Conservation (phyloP, 176 grass and related monocot species). For the Ananas comosus region DNA sequence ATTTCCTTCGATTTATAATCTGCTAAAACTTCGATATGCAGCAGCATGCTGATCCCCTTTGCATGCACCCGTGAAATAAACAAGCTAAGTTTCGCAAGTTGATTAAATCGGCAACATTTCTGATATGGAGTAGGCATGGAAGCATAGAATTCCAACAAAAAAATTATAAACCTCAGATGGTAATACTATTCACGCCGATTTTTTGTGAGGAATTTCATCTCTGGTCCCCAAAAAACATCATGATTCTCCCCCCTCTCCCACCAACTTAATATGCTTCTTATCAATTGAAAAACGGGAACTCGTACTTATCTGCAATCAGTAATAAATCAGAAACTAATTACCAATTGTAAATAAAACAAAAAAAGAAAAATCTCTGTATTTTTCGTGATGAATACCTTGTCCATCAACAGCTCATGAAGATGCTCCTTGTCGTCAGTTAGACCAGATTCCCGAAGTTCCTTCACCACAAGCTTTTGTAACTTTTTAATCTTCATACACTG, state of each 20-base stretch:
- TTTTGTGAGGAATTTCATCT: not conserved
- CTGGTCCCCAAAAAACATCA: not conserved
- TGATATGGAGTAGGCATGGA: too few species aligned
- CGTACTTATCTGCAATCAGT: constrained; percentile 53
- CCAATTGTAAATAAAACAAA: not conserved
- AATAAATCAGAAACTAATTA: constrained; percentile 9
- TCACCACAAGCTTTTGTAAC: constrained; percentile 62
- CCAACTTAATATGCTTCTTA: constrained; percentile 52
- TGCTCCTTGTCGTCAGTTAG: constrained; percentile 46
- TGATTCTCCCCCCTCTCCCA: constrained; percentile 22
- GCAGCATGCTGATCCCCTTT: too few species aligned
- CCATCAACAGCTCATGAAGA: constrained; percentile 45
- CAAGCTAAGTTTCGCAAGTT: too few species aligned
- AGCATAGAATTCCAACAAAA: too few species aligned
- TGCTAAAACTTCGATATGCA: too few species aligned
- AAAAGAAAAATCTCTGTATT: not conserved
- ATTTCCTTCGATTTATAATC: too few species aligned
- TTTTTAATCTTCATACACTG: constrained; percentile 76
- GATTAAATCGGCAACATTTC: too few species aligned
- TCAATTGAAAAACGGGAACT: constrained; percentile 65
- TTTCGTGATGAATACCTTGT: constrained; percentile 40
- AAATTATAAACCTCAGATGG: too few species aligned
- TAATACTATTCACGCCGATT: too few species aligned
- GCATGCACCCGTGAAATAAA: too few species aligned
- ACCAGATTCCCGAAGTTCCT: constrained; percentile 46